Evolutionary conservation across 2,329 filamentous ascomycete genomes (phyloP).

Genomic region (Sporothrix euskadiensis): DNA sequence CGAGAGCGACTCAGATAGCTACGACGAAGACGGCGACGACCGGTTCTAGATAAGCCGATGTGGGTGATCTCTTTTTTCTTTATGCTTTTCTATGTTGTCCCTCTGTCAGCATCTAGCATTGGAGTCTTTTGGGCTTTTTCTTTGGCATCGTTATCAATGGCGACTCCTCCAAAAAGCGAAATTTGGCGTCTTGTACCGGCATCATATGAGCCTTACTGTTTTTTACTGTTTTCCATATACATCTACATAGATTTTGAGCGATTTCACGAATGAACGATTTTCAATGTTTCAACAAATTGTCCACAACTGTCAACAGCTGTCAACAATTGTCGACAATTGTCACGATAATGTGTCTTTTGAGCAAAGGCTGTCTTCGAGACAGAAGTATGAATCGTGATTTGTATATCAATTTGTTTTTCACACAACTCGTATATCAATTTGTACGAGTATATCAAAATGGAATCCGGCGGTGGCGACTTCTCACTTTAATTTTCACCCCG

Average conservation of each 20-base stretch:
- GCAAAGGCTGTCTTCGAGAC: neutral
- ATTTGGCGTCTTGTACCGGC: neutral
- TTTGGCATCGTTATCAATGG: neutral
- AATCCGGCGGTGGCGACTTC: neutral
- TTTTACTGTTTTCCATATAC: neutral
- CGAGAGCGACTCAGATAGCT: slow-evolving; percentile 47
- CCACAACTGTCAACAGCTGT: neutral
- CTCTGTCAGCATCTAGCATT: slow-evolving; percentile 6
- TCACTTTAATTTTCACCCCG: neutral
- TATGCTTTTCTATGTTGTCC: neutral
- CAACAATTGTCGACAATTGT: neutral
- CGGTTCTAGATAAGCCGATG: neutral
- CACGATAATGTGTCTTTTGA: neutral
- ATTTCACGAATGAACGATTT: slow-evolving; percentile 21
- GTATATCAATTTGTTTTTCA: neutral
- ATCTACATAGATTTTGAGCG: neutral
- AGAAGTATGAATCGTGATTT: neutral
- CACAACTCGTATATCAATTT: neutral
- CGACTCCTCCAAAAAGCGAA: neutral
- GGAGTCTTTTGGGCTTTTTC: neutral
- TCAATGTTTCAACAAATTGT: neutral
- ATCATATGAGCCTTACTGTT: neutral
- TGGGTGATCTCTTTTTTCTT: too few relatives aligned
- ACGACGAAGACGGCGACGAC: slow-evolving; percentile 41
- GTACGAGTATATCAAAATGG: neutral